Conservation (phyloP, 1,284 basidiomycete species). For the Taiwanofungus camphoratus region DNA sequence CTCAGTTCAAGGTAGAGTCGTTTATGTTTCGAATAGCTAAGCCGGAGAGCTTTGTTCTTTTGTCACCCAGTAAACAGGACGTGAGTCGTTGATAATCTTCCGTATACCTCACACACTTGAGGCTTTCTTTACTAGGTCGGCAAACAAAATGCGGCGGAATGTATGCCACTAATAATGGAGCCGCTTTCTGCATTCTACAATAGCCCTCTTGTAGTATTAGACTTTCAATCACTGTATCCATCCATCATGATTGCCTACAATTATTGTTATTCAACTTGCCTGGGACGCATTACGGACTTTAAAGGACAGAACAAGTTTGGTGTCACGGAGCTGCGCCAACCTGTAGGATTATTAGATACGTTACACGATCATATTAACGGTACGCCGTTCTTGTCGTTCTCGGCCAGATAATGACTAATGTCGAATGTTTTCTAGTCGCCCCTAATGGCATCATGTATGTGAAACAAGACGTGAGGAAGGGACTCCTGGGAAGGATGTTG, state of each 20-base stretch:
- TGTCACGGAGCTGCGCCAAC: conserved; percentile 69
- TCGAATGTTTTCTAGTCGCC: conserved; percentile 71
- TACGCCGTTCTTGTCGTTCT: conserved; percentile 23
- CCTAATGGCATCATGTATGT: conserved; percentile 96
- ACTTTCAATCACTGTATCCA: conserved; percentile 95
- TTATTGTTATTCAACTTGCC: conserved; percentile 93
- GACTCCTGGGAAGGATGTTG: conserved; percentile 88
- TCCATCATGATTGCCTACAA: conserved; percentile 99
- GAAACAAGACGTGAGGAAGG: conserved; percentile 79
- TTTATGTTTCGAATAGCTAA: conserved; percentile 99
- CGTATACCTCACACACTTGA: conserved; percentile 6
- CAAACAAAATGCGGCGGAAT: conserved; percentile 95
- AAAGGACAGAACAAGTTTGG: conserved; percentile 89
- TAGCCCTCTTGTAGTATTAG: conserved; percentile 87
- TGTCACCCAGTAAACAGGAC: conserved; percentile 82
- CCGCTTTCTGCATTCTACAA: conserved; percentile 91
- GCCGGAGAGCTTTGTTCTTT: conserved; percentile 85
- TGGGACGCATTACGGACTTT: conserved; percentile 84
- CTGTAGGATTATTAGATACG: conserved; percentile 62
- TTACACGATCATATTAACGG: conserved; percentile 74
- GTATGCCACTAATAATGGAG: conserved; percentile 92
- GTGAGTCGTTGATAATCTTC: conserved; percentile 44
- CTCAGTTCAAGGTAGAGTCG: conserved; percentile 98
- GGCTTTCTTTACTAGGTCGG: conserved; percentile 59
- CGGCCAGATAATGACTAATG: background rate